Evolutionary conservation across 1,139 yeast species (phyloP).

Genomic region (Zhuliangozyma parablackwelliae): DNA sequence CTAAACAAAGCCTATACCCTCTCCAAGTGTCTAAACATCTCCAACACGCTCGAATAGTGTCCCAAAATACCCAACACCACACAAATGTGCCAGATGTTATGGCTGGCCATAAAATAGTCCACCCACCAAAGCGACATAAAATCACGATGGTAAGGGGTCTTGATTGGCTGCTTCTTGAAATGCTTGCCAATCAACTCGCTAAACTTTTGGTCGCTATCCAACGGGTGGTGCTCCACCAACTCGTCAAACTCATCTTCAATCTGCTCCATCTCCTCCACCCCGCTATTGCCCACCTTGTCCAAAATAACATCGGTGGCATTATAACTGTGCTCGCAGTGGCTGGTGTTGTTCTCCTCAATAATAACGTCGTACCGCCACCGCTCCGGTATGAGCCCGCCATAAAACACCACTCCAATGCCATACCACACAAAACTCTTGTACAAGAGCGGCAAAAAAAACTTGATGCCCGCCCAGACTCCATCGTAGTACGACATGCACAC

Average conservation of each 20-base stretch:
- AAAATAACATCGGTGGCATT: slow-evolving; percentile 31
- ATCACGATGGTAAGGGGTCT: slow-evolving; percentile 39
- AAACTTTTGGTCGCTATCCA: slow-evolving; percentile 18
- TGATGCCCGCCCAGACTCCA: slow-evolving; percentile 50
- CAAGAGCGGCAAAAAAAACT: slow-evolving; percentile 57
- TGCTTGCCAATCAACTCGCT: slow-evolving; percentile 43
- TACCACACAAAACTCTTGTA: slow-evolving; percentile 70
- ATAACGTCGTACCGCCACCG: slow-evolving; percentile 70
- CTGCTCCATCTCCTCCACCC: slow-evolving; percentile 44
- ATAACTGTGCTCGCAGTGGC: slow-evolving; percentile 23
- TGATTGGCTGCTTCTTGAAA: slow-evolving; percentile 48
- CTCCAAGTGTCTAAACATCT: slow-evolving; percentile 43
- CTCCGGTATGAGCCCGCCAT: slow-evolving; percentile 88
- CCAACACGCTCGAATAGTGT: slow-evolving; percentile 73
- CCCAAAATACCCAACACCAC: slow-evolving; percentile 85
- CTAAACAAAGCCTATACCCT: too few species aligned
- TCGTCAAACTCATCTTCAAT: slow-evolving; percentile 32
- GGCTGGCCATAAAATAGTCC: slow-evolving; percentile 71
- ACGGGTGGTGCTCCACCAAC: slow-evolving; percentile 11
- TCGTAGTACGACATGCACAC: slow-evolving; percentile 52
- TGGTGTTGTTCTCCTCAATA: slow-evolving; percentile 35
- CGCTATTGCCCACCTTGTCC: slow-evolving; percentile 35
- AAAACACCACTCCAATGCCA: slow-evolving; percentile 76
- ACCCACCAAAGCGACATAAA: slow-evolving; percentile 81
- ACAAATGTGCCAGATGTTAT: slow-evolving; percentile 89